Evolutionary conservation across 2,329 filamentous ascomycete species (phyloP).

Genomic region (Aspergillus quadrilineatus): DNA sequence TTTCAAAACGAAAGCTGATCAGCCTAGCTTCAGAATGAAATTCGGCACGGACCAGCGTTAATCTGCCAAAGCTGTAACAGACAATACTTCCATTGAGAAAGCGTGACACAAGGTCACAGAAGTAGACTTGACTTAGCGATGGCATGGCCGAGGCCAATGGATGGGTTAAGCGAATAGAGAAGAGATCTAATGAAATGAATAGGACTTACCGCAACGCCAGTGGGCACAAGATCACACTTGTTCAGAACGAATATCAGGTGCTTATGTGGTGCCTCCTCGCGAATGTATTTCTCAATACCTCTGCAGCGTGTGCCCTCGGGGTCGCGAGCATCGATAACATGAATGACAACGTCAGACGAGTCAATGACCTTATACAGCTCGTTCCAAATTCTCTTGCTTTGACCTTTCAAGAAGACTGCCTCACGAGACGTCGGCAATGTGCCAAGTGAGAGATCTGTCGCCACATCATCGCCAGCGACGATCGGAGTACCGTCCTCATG

Average conservation of each 20-base stretch:
- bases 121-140: constrained; percentile 88
- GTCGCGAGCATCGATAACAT: constrained; percentile 86
- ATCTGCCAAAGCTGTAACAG: constrained; percentile 99
- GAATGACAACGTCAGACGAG: constrained; percentile 93
- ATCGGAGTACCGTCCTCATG: constrained; percentile 70
- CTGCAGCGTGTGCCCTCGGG: constrained; percentile 86
- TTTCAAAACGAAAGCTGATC: constrained; percentile 86
- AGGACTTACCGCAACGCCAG: constrained; percentile 85
- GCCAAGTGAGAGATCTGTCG: constrained; percentile 45
- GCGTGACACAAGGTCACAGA: constrained; percentile 57
- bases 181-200: constrained; percentile 9
- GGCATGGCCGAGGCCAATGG: constrained; percentile 28
- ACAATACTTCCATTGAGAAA: constrained; percentile 70
- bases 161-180: constrained; percentile 4
- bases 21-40: constrained; percentile 65
- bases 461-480: constrained; percentile 53
- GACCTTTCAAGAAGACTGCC: constrained; percentile 90
- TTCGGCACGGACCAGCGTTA: constrained; percentile 69
- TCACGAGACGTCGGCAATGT: constrained; percentile 63
- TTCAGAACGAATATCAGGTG: constrained; percentile 87
- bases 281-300: constrained; percentile 89
- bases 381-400: constrained; percentile 96
- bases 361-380: constrained; percentile 95
- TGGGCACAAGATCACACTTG: constrained; percentile 91
- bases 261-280: constrained; percentile 92